Evolutionary conservation across 2,329 filamentous ascomycete genomes (phyloP), one percentile per base, ranked within the genome.

Genomic region (Pseudogymnoascus sp.): DNA sequence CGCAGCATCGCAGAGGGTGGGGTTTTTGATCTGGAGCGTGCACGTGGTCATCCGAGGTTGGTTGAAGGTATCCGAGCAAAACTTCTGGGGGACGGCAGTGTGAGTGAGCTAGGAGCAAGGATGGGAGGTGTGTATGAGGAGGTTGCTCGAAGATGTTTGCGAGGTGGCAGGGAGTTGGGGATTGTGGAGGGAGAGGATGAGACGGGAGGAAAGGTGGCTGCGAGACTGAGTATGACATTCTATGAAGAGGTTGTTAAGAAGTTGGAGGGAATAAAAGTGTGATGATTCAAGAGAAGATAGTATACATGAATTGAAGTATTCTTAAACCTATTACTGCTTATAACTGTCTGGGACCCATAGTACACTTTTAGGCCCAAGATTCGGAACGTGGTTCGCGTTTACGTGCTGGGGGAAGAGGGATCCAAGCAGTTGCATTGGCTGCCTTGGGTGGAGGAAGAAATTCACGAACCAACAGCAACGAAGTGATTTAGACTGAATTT

Each of bases 241-340:
- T 77, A 78, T 64, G 76, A 80, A 60, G 71, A 78, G 1, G 78
- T 81, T 6, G 78, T 80, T 21, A 78, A 78, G 67, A 74, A 68
- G 47, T 67, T 81, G 19, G 76, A 74, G 1, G 68, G 66, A 62
- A 62, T 71, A 44, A 67, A 63, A 31, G 63, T 70, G 16, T 70
- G 60, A 68, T 53, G 8, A 31, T 16, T n/a, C 8, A 16, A 53
- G 24, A 47, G 21, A 24, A 26, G 6, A 24, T 44, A 21, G 38
- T 14, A 44, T 13, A 19, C 24, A 24, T 29, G 13, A 24, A 4
- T 50, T 42, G 29, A 24, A n/a, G 8, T 44, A 19, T 44, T 44
- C 11, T 24, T 24, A 24, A 44, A 24, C n/a, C 21, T 26, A 26
- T 24, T 44, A 4, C 10, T 44, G 14, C 13, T 50, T n/a, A 7